These are phyloP conservation scores for Microdochium bolleyi DNA, from an alignment of 2,329 filamentous ascomycete species.

Conservation along the genomic window DNA sequence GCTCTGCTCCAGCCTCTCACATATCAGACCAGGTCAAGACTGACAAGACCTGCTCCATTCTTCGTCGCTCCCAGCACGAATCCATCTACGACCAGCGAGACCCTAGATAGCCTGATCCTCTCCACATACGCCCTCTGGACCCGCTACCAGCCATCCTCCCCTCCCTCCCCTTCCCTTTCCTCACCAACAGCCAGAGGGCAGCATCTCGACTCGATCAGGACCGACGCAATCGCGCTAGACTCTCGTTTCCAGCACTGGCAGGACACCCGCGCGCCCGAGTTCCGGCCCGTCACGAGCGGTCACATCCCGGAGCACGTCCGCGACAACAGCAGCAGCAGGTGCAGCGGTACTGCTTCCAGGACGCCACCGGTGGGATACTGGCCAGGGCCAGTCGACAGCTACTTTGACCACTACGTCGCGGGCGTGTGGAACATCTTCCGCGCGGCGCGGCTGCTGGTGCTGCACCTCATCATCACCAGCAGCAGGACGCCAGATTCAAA, in stretches of 20 bases:
- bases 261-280: slow-evolving; percentile 4
- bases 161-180: too few species aligned
- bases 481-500: neutral
- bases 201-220: slow-evolving; percentile 1
- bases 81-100: neutral
- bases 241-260: slow-evolving; percentile 7
- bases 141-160: too few species aligned
- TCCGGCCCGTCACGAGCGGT: slow-evolving; percentile 6
- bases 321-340: too few species aligned
- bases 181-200: neutral
- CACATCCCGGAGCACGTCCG: slow-evolving; percentile 1
- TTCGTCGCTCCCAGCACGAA: neutral
- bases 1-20: neutral
- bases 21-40: too few species aligned
- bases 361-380: slow-evolving; percentile 3
- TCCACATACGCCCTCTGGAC: neutral
- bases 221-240: slow-evolving; percentile 2
- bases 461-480: neutral
- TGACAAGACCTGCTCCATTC: too few species aligned
- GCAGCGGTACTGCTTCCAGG: neutral
- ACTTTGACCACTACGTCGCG: slow-evolving; percentile 8
- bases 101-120: neutral
- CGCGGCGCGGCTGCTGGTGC: slow-evolving; percentile 2
- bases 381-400: slow-evolving; percentile 7
- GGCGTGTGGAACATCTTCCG: slow-evolving; percentile 8